Conservation (phyloP, 1,139 yeast genomes). For the Pichia kudriavzevii region DNA sequence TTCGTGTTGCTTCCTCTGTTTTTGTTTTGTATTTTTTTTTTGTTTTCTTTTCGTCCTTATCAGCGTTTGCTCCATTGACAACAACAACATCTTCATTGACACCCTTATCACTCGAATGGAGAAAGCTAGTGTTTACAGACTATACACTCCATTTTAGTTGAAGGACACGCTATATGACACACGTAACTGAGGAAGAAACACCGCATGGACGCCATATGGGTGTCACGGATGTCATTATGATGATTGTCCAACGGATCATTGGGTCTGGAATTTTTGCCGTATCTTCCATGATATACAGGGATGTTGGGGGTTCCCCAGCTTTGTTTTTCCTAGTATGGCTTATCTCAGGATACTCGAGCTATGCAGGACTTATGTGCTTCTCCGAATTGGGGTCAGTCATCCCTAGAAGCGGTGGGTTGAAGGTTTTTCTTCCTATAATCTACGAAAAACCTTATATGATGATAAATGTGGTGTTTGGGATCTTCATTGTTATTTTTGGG, state of each 20-base stretch:
- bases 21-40: too few relatives aligned
- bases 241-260: conserved; percentile 61
- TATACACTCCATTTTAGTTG: too few relatives aligned
- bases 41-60: too few relatives aligned
- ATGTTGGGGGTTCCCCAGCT: conserved; percentile 59
- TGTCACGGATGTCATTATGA: conserved; percentile 52
- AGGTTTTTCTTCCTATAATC: conserved; percentile 60
- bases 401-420: conserved; percentile 70
- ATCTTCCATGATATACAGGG: conserved; percentile 57
- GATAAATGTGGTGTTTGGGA: conserved; percentile 50
- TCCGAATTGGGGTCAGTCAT: conserved; percentile 62
- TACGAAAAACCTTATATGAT: conserved; percentile 53
- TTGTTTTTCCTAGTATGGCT: conserved; percentile 57
- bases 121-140: too few relatives aligned
- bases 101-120: too few relatives aligned
- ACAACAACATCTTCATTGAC: too few relatives aligned
- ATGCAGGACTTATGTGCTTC: conserved; percentile 58
- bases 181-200: conserved; percentile 38
- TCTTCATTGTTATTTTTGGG: conserved; percentile 55
- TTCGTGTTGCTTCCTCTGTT: too few relatives aligned
- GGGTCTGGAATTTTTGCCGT: conserved; percentile 75
- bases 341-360: conserved; percentile 52
- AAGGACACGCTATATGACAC: too few relatives aligned
- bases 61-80: too few relatives aligned
- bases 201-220: conserved; percentile 77